Evolutionary conservation across 192 early-diverging fungal species (phyloP), one percentile per base, ranked within the genome.

Genomic region (Piromyces sp.): DNA sequence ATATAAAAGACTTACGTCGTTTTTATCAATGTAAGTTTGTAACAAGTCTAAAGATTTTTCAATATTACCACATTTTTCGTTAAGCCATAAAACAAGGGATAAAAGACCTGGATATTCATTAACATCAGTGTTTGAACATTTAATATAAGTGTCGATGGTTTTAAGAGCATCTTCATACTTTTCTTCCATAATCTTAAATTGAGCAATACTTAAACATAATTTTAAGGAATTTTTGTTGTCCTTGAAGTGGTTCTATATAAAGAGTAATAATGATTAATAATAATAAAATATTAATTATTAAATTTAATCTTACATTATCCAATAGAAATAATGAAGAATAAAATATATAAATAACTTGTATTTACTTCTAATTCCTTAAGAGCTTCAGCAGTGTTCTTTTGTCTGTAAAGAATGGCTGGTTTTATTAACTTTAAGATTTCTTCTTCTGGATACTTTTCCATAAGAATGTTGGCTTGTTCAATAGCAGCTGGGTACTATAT

Each of bases 41-140:
- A 94, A 83, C 14, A 88, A 81, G 79, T 88, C 81, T 16, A 93
- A 87, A 3, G 92, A 89, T 30, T 88, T 88, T 36, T 92, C 89
- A 16, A 88, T 83, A 79, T 90, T 87, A n/a, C 87, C 89, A 14
- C 88, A 87, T 31, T 94, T 87, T 37, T 90, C 91, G 85, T 94
- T 92, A 36, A 94, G 82, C 92, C 92, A 93, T 15, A 93, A 90
- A 40, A 92, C 83, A 29, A 94, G 84, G 0, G 93, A 92, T n/a
- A 94, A 89, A 5, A 92, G 82, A 31, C 86, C 93, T 12, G 93
- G 92, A 40, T 87, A 87, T 78, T 92, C 86, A 79, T 83, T 83
- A 29, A 87, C 83, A 5, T 58, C 15, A 30, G 87, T 82, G 29
- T 84, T 83, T 4, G 85, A 84, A 4, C 86, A 78, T 6, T 83